Conservation (phyloP, 1,284 basidiomycete species). For the Schizophyllum amplum region DNA sequence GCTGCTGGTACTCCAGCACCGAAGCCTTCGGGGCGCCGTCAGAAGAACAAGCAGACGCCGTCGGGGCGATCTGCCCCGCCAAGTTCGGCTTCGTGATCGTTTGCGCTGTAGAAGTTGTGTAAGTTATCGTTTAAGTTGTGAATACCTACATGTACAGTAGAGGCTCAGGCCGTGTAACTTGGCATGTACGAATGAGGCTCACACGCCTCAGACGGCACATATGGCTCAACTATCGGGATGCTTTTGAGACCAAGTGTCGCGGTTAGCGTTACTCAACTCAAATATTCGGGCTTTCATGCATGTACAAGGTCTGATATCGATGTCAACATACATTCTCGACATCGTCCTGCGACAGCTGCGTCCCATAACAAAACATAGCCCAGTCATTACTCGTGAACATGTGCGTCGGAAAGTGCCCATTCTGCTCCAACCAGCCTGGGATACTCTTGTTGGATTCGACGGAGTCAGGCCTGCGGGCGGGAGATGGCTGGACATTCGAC, state of each 20-base stretch:
- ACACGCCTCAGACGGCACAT: too few species aligned
- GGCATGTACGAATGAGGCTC: too few species aligned
- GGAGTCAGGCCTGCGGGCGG: background rate
- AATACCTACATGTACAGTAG: too few species aligned
- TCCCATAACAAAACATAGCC: background rate
- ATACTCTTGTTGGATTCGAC: too few species aligned
- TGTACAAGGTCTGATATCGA: too few species aligned
- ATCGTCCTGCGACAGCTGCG: background rate
- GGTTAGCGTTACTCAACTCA: too few species aligned
- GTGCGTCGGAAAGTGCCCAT: background rate
- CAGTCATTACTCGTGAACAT: background rate
- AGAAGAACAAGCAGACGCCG: background rate
- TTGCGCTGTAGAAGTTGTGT: background rate
- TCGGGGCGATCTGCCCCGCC: background rate
- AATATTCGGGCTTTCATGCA: too few species aligned
- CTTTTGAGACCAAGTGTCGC: too few species aligned
- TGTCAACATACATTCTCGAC: too few species aligned
- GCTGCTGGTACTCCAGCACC: background rate
- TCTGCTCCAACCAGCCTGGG: background rate
- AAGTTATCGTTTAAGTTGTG: background rate
- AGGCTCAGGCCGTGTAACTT: too few species aligned
- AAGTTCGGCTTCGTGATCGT: background rate
- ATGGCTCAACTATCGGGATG: too few species aligned
- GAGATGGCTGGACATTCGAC: background rate
- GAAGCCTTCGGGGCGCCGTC: background rate